Base-by-base conservation (phyloP, 1,139 yeast species). In the Scheffersomyces cryptocercus region DNA sequence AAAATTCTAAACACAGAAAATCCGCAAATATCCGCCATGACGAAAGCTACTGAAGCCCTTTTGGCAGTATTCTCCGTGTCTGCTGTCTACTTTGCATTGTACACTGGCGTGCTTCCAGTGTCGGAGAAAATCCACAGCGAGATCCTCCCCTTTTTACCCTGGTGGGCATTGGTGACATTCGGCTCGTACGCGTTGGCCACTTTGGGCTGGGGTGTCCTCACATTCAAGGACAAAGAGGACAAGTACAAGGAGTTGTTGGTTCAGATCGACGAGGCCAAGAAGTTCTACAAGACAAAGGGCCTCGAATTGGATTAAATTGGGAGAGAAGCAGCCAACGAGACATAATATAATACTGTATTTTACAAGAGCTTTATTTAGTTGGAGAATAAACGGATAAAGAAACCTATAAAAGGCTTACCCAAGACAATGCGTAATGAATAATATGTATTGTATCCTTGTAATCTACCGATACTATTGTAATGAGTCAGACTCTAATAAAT, bases 141-240 rank as follows among this genome's bases (percentile, higher is more conserved):
- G 51, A 76, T 85, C 46, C 66, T 85, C 50, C 91, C 91, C 24
- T 72, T 54, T 58, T 65, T 85, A 46, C 93, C 93, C 41, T 82
- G 78, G 73, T 85, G 91, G 91, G 76, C 71, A 0, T 67, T 85
- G 52, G 88, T 85, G 29, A 58, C 85, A 5, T 85, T 85, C 61
- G 91, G 91, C 29, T 70, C 87, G 15, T 85, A 82, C 58, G 82
- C 90, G n/a, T 73, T 85, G 54, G 85, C 78, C 38, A 79, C 86
- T 8, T 73, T 85, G 47, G 91, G 93, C 34, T 80, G 79, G 74
- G 89, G 88, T 42, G 84, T 85, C 15, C 69, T 74, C 56, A 81
- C 89, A 1, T 83, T 85, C 68, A 83, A 84, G 58, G 89, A 85
- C 67, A 85, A 85, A 65, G 83, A 83, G 53, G 85, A 75, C 43